Evolutionary conservation across 345 rosid species (phyloP).

Genomic region (Acer yangbiense): DNA sequence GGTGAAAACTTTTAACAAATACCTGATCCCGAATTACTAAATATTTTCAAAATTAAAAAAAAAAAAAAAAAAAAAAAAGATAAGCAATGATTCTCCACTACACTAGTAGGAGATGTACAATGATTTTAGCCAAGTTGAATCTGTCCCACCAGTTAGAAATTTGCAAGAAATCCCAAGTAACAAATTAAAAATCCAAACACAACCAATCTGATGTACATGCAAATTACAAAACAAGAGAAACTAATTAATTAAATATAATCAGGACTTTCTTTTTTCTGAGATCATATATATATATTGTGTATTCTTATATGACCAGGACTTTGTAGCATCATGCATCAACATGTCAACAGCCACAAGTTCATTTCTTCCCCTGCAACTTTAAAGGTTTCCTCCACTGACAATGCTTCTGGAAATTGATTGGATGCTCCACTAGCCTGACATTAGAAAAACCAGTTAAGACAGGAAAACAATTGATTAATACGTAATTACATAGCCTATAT

Average conservation of each 20-base stretch:
- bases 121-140: no score
- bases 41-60: no score
- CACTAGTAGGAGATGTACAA: no score
- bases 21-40: no score
- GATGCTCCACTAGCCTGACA: slow-evolving; percentile 31
- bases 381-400: slow-evolving; percentile 49
- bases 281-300: background rate
- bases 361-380: slow-evolving; percentile 56
- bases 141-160: no score
- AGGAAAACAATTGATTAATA: background rate
- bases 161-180: no score
- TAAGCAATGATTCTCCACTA: background rate
- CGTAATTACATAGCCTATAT: background rate
- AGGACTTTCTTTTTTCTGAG: background rate
- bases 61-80: background rate
- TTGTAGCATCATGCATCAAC: slow-evolving; percentile 18
- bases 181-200: no score
- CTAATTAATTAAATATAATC: background rate
- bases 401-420: slow-evolving; percentile 32
- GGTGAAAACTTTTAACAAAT: no score
- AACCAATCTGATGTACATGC: no score
- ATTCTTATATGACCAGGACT: background rate
- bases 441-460: background rate
- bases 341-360: slow-evolving; percentile 47
- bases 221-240: background rate